A percentile compares a stretch with the other conserved stretches of the same genome.
phyloP scores from a whole-genome alignment of 805 yeast genomes.

The baker's yeast (Saccharomyces cerevisiae) region DNA sequence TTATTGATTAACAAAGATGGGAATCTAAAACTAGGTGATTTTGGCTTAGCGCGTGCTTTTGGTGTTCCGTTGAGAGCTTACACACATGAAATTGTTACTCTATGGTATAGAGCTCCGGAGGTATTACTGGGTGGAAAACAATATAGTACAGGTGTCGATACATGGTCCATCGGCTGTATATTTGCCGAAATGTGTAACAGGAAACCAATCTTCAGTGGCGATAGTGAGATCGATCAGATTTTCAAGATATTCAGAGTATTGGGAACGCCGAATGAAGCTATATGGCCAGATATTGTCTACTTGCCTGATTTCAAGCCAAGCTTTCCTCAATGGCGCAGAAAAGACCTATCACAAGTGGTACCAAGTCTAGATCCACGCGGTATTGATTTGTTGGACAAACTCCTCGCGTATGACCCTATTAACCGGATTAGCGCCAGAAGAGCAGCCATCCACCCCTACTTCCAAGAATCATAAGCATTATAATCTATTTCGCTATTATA shows the following conservation, averaged over 20 bases:
- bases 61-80: constrained; percentile 97
- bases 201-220: constrained; percentile 91
- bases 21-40: constrained; percentile 88
- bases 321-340: constrained; percentile 81
- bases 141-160: constrained; percentile 92
- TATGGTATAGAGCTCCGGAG: constrained; percentile 98
- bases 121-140: constrained; percentile 91
- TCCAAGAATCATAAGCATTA: constrained; percentile 15
- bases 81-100: constrained; percentile 93
- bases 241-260: constrained; percentile 82
- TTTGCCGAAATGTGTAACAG: constrained; percentile 99
- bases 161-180: constrained; percentile 98
- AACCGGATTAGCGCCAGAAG: constrained; percentile 89
- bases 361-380: constrained; percentile 80
- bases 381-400: constrained; percentile 66
- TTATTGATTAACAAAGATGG: constrained; percentile 83
- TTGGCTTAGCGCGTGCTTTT: constrained; percentile 94
- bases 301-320: constrained; percentile 80
- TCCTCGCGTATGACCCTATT: constrained; percentile 88
- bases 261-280: constrained; percentile 93
- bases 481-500: background rate
- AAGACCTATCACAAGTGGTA: constrained; percentile 71
- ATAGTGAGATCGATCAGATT: constrained; percentile 92
- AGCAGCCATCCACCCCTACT: constrained; percentile 76
- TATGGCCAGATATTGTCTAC: constrained; percentile 95